These are phyloP conservation scores for Cicer pinnatifidum DNA, from an alignment of 306 rosid species.

Conservation along the genomic window DNA sequence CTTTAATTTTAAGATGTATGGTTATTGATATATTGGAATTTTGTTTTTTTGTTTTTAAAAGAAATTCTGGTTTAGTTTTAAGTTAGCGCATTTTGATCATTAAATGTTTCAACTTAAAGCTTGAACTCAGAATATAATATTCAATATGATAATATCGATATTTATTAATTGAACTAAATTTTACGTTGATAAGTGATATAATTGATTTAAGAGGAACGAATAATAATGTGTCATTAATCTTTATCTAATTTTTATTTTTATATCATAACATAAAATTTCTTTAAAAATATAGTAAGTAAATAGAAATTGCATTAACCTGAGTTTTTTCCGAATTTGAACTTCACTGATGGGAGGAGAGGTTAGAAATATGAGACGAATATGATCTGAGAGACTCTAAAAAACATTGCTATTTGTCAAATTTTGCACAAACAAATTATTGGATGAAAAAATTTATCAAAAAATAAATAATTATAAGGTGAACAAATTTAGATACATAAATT, in stretches of 20 bases:
- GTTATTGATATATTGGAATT: no score
- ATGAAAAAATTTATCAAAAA: background rate
- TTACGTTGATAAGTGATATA: no score
- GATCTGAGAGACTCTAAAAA: slow-evolving; percentile 64
- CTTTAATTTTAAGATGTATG: no score
- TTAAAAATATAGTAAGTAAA: background rate
- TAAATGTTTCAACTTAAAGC: no score
- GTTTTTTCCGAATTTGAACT: slow-evolving; percentile 50
- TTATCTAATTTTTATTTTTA: background rate
- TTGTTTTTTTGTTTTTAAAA: no score
- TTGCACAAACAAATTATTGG: background rate
- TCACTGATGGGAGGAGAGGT: slow-evolving; percentile 71
- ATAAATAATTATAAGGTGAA: no score
- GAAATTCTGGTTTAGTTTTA: no score
- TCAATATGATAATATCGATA: no score
- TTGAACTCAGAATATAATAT: no score
- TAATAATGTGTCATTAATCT: background rate
- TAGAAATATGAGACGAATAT: slow-evolving; percentile 69
- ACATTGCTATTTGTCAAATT: slow-evolving; percentile 18
- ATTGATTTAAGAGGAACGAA: no score
- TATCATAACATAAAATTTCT: background rate
- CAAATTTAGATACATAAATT: background rate
- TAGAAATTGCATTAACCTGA: slow-evolving; percentile 43
- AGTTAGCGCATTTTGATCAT: no score
- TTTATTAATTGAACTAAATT: no score